phyloP scores from a whole-genome alignment of 139 green algal genomes.

The Ettlia oleoabundans region DNA sequence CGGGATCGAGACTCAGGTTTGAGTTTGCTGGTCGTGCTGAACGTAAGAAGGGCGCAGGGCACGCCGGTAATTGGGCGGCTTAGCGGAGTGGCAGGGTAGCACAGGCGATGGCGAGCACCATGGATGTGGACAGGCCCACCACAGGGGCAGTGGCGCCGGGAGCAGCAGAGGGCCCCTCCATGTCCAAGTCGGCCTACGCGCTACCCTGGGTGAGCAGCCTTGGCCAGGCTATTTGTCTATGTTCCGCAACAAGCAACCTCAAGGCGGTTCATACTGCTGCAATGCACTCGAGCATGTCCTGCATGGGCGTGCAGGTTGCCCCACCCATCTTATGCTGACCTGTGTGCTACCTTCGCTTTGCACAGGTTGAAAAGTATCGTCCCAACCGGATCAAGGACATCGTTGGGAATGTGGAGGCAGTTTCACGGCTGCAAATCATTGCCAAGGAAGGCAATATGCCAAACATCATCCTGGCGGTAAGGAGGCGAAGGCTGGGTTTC shows the following conservation, averaged over 20 bases:
- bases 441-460: constrained; percentile 96
- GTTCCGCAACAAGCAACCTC: no score
- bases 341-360: neutral
- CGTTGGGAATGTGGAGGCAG: constrained; percentile 94
- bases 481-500: no score
- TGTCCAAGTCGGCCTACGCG: neutral
- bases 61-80: no score
- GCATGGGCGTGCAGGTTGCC: no score
- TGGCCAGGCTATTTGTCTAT: neutral
- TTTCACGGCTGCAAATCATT: constrained; percentile 89
- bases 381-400: constrained; percentile 89
- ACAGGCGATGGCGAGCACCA: neutral
- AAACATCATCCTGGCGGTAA: constrained; percentile 94
- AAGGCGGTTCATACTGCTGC: no score
- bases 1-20: no score
- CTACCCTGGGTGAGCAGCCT: constrained; percentile 20
- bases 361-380: constrained; percentile 96
- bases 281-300: no score
- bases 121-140: neutral
- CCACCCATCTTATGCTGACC: no score
- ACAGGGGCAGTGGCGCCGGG: neutral
- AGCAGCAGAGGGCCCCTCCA: no score
- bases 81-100: neutral
- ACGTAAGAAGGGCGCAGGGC: no score
- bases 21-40: no score